These are phyloP conservation scores for Chaetomidium leptoderma DNA, from an alignment of 495 filamentous ascomycete genomes.

Conservation along the genomic window DNA sequence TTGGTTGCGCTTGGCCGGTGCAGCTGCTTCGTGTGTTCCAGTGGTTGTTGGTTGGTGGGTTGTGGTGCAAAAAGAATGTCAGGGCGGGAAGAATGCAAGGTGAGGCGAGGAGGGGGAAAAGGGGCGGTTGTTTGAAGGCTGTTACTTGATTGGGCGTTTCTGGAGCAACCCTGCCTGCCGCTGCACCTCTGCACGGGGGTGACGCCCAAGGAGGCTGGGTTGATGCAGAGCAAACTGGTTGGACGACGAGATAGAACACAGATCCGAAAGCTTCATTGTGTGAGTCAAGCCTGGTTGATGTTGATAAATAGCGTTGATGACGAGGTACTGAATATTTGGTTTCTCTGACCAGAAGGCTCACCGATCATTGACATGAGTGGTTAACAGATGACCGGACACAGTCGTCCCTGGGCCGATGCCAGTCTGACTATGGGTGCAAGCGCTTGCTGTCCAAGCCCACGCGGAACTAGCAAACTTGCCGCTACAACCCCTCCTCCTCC, in stretches of 20 bases:
- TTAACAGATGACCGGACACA: too few species aligned
- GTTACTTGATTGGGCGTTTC: slow-evolving; percentile 24
- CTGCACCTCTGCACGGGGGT: background rate
- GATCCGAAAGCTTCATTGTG: background rate
- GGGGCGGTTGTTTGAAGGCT: slow-evolving; percentile 13
- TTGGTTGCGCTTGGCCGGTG: background rate
- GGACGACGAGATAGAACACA: background rate
- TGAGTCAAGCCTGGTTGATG: background rate
- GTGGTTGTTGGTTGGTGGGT: background rate
- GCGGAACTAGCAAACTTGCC: background rate
- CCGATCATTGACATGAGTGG: too few species aligned
- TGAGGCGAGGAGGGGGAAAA: background rate
- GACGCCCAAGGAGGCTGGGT: background rate
- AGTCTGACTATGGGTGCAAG: too few species aligned
- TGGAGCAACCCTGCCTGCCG: slow-evolving; percentile 19
- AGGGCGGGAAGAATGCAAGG: slow-evolving; percentile 1
- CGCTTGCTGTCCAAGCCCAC: too few species aligned
- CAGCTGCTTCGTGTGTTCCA: background rate
- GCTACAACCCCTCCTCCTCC: background rate
- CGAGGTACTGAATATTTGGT: too few species aligned
- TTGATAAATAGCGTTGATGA: too few species aligned
- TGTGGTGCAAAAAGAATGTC: background rate
- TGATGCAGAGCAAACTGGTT: background rate
- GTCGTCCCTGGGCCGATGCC: too few species aligned
- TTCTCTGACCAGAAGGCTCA: too few species aligned